Evolutionary conservation across 148 eudicot genomes (phyloP).

Genomic region (Diospyros kaki): DNA sequence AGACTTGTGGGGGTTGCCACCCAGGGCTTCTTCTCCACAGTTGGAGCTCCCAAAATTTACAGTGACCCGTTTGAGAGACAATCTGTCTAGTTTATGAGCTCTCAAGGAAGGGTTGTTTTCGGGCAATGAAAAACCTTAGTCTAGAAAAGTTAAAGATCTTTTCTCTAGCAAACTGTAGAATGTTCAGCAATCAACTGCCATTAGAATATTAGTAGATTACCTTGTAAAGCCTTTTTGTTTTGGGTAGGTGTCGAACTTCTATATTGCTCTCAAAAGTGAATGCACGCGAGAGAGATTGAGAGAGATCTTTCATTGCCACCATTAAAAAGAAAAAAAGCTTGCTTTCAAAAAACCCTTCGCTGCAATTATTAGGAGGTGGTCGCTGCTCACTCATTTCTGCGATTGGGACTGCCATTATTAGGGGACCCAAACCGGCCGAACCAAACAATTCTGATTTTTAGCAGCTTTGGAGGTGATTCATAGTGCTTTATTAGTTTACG

Average conservation of each 20-base stretch:
- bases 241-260: neutral
- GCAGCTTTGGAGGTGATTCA: conserved; percentile 4
- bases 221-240: neutral
- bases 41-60: neutral
- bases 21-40: neutral
- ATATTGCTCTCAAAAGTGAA: neutral
- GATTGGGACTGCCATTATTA: conserved; percentile 14
- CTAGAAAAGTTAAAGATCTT: neutral
- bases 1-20: neutral
- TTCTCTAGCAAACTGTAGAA: neutral
- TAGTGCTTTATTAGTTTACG: neutral
- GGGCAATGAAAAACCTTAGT: neutral
- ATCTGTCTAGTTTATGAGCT: neutral
- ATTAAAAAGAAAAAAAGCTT: neutral
- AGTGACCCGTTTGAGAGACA: neutral
- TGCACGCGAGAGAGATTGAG: neutral
- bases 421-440: conserved; percentile 6
- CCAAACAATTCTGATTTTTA: conserved; percentile 10
- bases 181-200: neutral
- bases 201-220: neutral
- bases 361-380: neutral
- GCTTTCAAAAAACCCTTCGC: neutral
- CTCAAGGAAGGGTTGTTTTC: neutral
- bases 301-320: neutral
- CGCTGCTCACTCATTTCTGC: neutral